Evolutionary conservation across 345 rosid genomes (phyloP).

Genomic region (Populus pruinosa): DNA sequence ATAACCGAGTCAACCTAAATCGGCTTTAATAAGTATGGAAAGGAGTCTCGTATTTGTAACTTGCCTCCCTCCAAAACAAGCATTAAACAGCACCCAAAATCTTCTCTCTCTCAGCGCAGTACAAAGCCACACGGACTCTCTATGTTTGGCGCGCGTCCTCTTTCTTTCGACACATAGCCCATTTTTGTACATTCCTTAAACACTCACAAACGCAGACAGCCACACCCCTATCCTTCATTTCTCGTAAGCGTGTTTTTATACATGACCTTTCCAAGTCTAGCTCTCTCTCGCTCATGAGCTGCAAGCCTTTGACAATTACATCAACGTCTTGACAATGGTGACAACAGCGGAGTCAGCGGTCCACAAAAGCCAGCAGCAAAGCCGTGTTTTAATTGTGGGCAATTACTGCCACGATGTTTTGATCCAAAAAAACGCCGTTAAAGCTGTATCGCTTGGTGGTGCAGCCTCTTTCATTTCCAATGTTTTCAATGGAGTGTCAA

Average conservation of each 20-base stretch:
- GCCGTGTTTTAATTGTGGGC: slow-evolving; percentile 71
- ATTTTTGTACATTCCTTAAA: neutral
- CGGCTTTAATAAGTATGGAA: too few relatives aligned
- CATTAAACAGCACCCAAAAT: neutral
- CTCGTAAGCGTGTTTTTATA: neutral
- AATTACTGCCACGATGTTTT: slow-evolving; percentile 92
- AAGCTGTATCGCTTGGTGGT: slow-evolving; percentile 91
- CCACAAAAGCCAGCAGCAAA: neutral
- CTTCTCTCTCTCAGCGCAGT: too few relatives aligned
- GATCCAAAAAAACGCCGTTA: slow-evolving; percentile 46
- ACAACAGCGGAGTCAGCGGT: neutral
- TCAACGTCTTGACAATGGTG: slow-evolving; percentile 8
- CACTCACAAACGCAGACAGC: neutral
- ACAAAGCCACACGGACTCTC: neutral
- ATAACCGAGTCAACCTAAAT: too few relatives aligned
- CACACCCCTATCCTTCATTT: neutral
- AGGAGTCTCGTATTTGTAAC: too few relatives aligned
- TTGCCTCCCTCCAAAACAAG: neutral
- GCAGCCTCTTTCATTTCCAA: slow-evolving; percentile 80
- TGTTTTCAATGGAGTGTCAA: slow-evolving; percentile 54
- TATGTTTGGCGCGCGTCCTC: slow-evolving; percentile 10
- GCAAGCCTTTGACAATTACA: neutral
- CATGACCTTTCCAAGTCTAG: neutral
- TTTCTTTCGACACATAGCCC: slow-evolving; percentile 1
- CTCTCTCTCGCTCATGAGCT: neutral